phyloP scores from a whole-genome alignment of 768 basidiomycete genomes.

The Suillus alpinus region DNA sequence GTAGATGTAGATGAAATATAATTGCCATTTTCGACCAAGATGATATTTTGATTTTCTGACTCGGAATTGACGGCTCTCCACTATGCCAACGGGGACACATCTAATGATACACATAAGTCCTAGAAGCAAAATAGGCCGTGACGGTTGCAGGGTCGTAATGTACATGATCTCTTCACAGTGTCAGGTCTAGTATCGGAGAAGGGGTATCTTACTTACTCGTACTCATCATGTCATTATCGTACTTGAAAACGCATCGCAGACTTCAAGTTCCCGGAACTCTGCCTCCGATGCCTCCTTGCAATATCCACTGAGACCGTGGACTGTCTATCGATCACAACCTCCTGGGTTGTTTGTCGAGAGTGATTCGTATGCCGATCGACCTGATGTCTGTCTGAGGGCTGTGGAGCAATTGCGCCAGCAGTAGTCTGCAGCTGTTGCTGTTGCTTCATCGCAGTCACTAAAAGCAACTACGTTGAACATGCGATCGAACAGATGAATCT shows the following conservation, averaged over 20 bases:
- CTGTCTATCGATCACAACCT: conserved; percentile 28
- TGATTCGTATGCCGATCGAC: conserved; percentile 29
- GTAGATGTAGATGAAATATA: neutral
- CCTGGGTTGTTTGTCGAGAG: conserved; percentile 19
- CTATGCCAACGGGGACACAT: conserved; percentile 11
- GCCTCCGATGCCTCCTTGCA: conserved; percentile 29
- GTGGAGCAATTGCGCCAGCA: conserved; percentile 13
- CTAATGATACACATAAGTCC: conserved; percentile 3
- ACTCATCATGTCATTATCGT: conserved; percentile 25
- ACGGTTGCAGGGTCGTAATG: neutral
- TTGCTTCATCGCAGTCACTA: conserved; percentile 27
- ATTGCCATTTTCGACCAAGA: neutral
- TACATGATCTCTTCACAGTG: neutral
- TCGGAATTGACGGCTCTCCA: neutral
- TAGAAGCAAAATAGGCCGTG: neutral
- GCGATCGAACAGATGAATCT: neutral
- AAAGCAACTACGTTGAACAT: conserved; percentile 5
- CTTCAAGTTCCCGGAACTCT: conserved; percentile 32
- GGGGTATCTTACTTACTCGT: neutral
- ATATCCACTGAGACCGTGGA: conserved; percentile 27
- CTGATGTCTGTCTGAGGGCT: conserved; percentile 21
- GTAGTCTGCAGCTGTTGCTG: conserved; percentile 16
- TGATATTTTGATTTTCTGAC: neutral
- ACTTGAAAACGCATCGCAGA: conserved; percentile 33
- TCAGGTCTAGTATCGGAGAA: neutral